These are phyloP conservation scores for Orbilia brochopaga DNA, from an alignment of 2,329 filamentous ascomycete species.

Conservation along the genomic window DNA sequence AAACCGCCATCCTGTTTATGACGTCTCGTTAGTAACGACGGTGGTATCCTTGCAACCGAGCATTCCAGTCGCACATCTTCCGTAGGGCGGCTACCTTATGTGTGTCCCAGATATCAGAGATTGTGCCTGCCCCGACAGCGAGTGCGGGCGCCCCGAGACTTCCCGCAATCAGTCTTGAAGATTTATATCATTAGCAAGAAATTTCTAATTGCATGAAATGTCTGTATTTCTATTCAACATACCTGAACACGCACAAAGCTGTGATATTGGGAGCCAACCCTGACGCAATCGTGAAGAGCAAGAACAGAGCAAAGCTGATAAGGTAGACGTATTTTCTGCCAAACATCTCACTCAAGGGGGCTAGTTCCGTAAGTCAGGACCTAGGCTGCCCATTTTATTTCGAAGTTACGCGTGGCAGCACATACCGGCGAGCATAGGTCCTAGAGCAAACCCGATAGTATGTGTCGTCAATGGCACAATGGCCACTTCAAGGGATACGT, in stretches of 20 bases:
- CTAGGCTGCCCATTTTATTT: constrained; percentile 7
- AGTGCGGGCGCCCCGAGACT: constrained; percentile 60
- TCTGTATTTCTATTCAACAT: neutral
- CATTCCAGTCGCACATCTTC: neutral
- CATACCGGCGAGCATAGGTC: constrained; percentile 53
- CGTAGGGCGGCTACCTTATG: constrained; percentile 19
- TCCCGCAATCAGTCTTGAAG: constrained; percentile 58
- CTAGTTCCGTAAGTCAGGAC: constrained; percentile 44
- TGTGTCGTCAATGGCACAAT: constrained; percentile 52
- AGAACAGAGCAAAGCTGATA: constrained; percentile 54
- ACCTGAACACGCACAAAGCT: constrained; percentile 37
- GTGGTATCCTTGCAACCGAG: neutral
- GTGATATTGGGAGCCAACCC: constrained; percentile 53
- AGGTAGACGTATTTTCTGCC: constrained; percentile 55
- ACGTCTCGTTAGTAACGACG: neutral
- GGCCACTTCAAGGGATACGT: constrained; percentile 44
- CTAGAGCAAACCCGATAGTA: constrained; percentile 53
- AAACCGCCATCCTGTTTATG: constrained; percentile 32
- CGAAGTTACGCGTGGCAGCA: constrained; percentile 43
- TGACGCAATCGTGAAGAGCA: constrained; percentile 55
- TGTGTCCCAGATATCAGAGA: constrained; percentile 61
- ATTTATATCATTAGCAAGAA: constrained; percentile 52
- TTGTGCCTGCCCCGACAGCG: constrained; percentile 62
- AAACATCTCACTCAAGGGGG: constrained; percentile 47
- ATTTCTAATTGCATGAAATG: neutral